Base-by-base conservation (phyloP, 2,329 filamentous ascomycete genomes). In the Microsporum canis region DNA sequence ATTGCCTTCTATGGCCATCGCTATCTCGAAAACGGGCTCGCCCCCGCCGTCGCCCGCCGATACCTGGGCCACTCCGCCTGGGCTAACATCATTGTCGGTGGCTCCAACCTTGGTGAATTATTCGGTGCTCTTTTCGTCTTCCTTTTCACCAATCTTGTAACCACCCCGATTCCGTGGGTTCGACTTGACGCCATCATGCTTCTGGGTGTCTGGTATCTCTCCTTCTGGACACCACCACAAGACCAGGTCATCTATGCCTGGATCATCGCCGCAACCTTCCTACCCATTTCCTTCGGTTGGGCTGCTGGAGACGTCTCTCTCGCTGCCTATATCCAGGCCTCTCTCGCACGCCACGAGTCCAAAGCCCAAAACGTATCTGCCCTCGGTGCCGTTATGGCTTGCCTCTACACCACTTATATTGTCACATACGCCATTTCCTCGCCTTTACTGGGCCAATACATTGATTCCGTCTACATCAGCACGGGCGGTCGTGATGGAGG, bases 231-330 rank as follows among this genome's bases (percentile, higher is more conserved):
- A 45, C 77, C 78, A 0, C 72, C 72, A 0, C 57, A 64, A 2
- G 70, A 70, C 43, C 67, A 78, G 3, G 76, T 79, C 7, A 66
- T 68, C 0, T 73, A 79, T 62, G 78, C 78, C 3, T 80, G 75
- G 78, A 73, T 76, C 14, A 73, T 76, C 29, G 77, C 73, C 1
- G 76, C 73, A 2, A 76, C 76, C 0, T 78, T 80, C 61, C 68
- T 79, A 27, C 78, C 78, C 1, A 72, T 79, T 57, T 76, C 74
- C 2, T 79, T 80, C 58, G 78, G 78, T 23, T 81, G 78, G 78
- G 79, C 79, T 0, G 78, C 79, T 3, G 78, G 78, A 12, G 78
- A 81, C 60, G 78, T 80, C 12, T 79, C 77, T 3, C 73, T 80
- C 0, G 76, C 76, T 0, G 79, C 79, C 1, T 80, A 80, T 66